Evolutionary conservation across 805 yeast species (phyloP), one percentile per base, ranked within the genome.

Genomic region (Candida easanensis): DNA sequence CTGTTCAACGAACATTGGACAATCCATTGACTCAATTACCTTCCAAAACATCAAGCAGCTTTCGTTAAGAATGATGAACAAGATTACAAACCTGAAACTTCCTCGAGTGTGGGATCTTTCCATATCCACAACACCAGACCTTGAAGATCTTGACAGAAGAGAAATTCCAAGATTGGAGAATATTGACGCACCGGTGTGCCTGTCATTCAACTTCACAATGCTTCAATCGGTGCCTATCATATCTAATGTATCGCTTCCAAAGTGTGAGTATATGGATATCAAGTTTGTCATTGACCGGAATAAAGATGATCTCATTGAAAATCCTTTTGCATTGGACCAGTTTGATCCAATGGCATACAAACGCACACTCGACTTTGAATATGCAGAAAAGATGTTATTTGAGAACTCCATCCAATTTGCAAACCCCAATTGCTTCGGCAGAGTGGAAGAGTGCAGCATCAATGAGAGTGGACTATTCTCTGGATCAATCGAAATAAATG

Each of bases 41-140:
- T 22, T 35, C 11, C n/a, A 8, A 7, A 19, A 35, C 8, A 19
- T 35, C 5, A 35, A 28, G 8, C 14, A 22, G 20, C 20, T 35
- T 11, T 19, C 38, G 6, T 7, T 35, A 20, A 35, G 25, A 35
- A 35, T 35, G 38, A 35, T 35, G 38, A 35, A 35, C 15, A 5
- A 5, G 7, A 17, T 35, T 20, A 9, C 28, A 8, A n/a, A 35
- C 7, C 20, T 35, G 8, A 16, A 4, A 15, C 20, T 35, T 11
- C 38, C 38, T 8, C 22, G 23, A 8, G 38, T 25, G 13, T 22
- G 23, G n/a, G 38, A 35, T 18, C 28, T 35, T 10, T 8, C n/a
- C 20, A 17, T 35, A 8, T 35, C 38, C 5, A 5, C 23, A 19
- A 35, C 38, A 15, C 30, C 38, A 17, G 38, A 35, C n/a, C 22